These are phyloP conservation scores for Euphorbia corollata DNA, from an alignment of 441 rosid species.

Conservation along the genomic window DNA sequence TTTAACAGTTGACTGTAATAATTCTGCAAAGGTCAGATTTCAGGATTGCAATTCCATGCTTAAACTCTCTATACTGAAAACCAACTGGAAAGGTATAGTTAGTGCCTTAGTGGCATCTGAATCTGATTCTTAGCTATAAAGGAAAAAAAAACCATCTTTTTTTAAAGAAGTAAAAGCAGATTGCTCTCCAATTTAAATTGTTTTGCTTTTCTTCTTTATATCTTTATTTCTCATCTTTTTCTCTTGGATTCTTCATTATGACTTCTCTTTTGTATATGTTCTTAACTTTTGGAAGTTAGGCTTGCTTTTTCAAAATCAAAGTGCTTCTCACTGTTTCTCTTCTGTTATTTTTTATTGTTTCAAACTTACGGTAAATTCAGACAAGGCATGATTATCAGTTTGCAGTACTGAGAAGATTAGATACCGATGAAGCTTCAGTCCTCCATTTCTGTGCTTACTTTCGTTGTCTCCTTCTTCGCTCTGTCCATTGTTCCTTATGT, in stretches of 20 bases:
- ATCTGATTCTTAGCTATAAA: slow-evolving; percentile 7
- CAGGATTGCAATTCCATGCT: neutral
- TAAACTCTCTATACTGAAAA: neutral
- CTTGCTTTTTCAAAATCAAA: slow-evolving; percentile 6
- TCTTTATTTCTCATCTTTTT: slow-evolving; percentile 13
- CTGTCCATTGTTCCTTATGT: slow-evolving; percentile 23
- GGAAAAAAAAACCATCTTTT: neutral
- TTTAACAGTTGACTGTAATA: neutral
- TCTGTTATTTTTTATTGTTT: too few relatives aligned
- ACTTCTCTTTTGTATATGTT: slow-evolving; percentile 8
- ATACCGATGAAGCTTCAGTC: slow-evolving; percentile 30
- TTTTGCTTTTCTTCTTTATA: slow-evolving; percentile 1
- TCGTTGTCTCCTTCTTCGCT: slow-evolving; percentile 30
- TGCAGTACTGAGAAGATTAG: neutral
- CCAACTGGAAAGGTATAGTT: neutral
- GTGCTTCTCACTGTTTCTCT: neutral
- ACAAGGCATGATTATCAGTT: too few relatives aligned
- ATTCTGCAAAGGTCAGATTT: neutral
- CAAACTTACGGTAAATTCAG: too few relatives aligned
- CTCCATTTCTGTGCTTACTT: slow-evolving; percentile 16
- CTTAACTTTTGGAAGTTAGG: slow-evolving; percentile 1
- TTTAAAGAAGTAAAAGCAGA: neutral
- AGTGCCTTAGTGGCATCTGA: slow-evolving; percentile 3
- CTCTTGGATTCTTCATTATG: slow-evolving; percentile 19
- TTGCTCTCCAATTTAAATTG: neutral